A percentile compares a stretch with the other conserved stretches of the same genome.
Conservation (phyloP, 2,329 filamentous ascomycete genomes). For the Sclerotinia minor region DNA sequence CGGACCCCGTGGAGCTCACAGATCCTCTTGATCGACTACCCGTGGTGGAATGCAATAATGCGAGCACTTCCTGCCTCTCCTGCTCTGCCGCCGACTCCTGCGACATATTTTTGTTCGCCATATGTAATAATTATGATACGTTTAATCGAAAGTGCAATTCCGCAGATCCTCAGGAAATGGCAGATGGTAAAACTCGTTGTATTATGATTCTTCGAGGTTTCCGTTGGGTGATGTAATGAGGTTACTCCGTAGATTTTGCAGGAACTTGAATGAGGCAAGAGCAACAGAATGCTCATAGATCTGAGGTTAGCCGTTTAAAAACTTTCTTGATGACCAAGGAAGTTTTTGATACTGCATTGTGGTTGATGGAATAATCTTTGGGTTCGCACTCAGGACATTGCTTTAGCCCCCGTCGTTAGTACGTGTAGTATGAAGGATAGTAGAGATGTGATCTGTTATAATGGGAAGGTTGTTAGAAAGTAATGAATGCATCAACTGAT, state of each 20-base stretch:
- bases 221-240: constrained; percentile 1
- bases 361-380: constrained; percentile 29
- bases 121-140: constrained; percentile 24
- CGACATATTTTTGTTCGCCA: constrained; percentile 58
- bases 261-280: constrained; percentile 28
- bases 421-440: constrained; percentile 28
- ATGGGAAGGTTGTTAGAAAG: constrained; percentile 11
- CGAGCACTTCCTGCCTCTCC: constrained; percentile 72
- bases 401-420: constrained; percentile 35
- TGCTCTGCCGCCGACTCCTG: constrained; percentile 76
- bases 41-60: constrained; percentile 56
- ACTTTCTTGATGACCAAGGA: constrained; percentile 39
- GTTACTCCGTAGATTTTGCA: not conserved
- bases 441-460: constrained; percentile 7
- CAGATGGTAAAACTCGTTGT: constrained; percentile 4
- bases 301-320: constrained; percentile 40
- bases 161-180: constrained; percentile 1
- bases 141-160: constrained; percentile 14
- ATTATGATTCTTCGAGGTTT: constrained; percentile 3
- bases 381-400: constrained; percentile 38
- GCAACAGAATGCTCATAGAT: constrained; percentile 27
- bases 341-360: constrained; percentile 42
- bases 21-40: constrained; percentile 34
- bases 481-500: constrained; percentile 25
- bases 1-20: constrained; percentile 40